Conservation (phyloP, 1,139 yeast species). For the Geotrichum restrictum region DNA sequence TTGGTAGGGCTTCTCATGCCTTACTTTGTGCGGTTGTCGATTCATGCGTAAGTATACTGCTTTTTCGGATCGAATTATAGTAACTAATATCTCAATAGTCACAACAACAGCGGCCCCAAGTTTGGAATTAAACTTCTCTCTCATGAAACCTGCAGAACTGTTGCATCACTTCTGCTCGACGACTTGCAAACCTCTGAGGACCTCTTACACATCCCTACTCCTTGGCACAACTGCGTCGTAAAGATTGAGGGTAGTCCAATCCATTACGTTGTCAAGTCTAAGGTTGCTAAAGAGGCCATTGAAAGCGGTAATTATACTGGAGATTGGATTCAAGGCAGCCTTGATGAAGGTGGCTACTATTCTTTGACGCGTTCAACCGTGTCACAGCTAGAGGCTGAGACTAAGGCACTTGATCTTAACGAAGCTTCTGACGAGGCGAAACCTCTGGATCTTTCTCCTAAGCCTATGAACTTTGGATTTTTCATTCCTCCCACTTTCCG, state of each 20-base stretch:
- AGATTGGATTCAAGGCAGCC: constrained; percentile 17
- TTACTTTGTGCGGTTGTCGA: constrained; percentile 20
- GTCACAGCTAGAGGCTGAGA: no score
- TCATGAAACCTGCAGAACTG: constrained; percentile 17
- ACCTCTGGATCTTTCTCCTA: background rate
- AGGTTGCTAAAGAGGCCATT: constrained; percentile 18
- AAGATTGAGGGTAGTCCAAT: constrained; percentile 11
- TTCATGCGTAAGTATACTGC: constrained; percentile 19
- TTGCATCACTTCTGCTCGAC: constrained; percentile 16
- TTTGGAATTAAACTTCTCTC: constrained; percentile 22
- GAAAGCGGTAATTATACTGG: constrained; percentile 16
- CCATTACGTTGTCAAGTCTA: constrained; percentile 20
- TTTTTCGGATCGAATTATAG: background rate
- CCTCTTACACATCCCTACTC: constrained; percentile 22
- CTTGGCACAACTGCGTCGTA: constrained; percentile 23
- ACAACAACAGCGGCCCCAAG: constrained; percentile 22
- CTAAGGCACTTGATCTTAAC: background rate
- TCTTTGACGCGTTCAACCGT: background rate
- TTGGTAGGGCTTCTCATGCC: constrained; percentile 22
- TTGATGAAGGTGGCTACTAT: constrained; percentile 19
- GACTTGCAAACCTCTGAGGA: constrained; percentile 20
- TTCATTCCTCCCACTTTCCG: constrained; percentile 13
- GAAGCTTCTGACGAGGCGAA: background rate
- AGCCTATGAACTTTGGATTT: constrained; percentile 13
- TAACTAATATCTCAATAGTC: constrained; percentile 1